Base-by-base conservation (phyloP, 441 rosid species). In the Dalechampia spathulata region DNA sequence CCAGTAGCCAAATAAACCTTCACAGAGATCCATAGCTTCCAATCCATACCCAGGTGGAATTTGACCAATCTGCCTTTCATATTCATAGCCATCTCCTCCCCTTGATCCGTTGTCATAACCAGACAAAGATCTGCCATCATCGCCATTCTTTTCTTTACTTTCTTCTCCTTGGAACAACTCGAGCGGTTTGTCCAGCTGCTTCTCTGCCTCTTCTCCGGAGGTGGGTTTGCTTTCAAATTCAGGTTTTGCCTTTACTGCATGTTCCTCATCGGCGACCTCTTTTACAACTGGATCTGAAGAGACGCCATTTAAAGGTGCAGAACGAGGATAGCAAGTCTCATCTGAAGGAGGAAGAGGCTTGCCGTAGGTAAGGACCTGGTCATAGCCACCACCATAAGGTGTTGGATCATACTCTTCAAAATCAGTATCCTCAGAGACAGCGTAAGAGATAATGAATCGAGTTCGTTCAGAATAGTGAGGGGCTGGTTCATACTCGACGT, bases 21-120 rank as follows among this genome's bases (percentile, higher is more conserved):
- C 95, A 48, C 98, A 91, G 0, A 91, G 61, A 52, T 91, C 96
- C 67, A 86, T 62, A 1, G 96, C 80, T 60, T 87, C 94, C 64
- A 87, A 74, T 15, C 94, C 96, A 62, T 75, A 80, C 39, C 96
- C 94, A 13, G 83, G 73, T n/a, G 90, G 86, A 55, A 80, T 39
- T 46, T 72, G 82, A 46, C n/a, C 25, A 56, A 53, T 72, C 47
- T 23, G 60, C n/a, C 58, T 70, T 30, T 69, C 75, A 16, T 16
- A 38, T 58, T 66, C 56, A 14, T 52, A 34, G 52, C 50, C 68
- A 37, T 17, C n/a, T n/a, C n/a, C n/a, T n/a, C n/a, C n/a, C n/a
- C n/a, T n/a, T n/a, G n/a, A n/a, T n/a, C n/a, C n/a, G n/a, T n/a
- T n/a, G n/a, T n/a, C n/a, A n/a, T n/a, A n/a, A n/a, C n/a, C n/a